phyloP scores from a whole-genome alignment of 208 protist genomes.

The Endotrypanum monterogeii region DNA sequence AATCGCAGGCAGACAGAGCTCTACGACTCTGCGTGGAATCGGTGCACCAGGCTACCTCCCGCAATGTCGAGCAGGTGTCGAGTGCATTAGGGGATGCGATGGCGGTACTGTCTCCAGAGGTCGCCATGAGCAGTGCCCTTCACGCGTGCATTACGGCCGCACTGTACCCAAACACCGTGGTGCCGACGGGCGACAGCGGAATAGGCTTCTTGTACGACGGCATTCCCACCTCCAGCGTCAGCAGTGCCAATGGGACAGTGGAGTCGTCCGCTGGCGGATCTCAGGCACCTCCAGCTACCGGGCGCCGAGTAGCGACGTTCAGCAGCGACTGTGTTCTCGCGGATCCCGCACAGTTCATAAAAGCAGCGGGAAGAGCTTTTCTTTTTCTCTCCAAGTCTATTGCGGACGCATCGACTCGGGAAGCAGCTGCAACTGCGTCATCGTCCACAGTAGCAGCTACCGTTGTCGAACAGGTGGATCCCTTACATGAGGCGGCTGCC shows the following conservation, averaged over 20 bases:
- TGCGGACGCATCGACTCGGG: conserved; percentile 16
- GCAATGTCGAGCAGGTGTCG: conserved; percentile 7
- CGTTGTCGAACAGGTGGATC: conserved; percentile 44
- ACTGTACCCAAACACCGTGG: conserved; percentile 69
- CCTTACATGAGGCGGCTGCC: conserved; percentile 62
- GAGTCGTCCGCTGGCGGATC: not conserved
- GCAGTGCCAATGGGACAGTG: not conserved
- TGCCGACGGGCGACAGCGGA: conserved; percentile 37
- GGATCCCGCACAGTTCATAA: conserved; percentile 14
- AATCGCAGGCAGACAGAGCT: conserved; percentile 14
- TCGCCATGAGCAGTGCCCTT: conserved; percentile 34
- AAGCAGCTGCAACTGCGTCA: conserved; percentile 1
- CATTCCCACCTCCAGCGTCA: conserved; percentile 33
- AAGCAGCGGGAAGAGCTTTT: conserved; percentile 35
- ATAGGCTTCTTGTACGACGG: conserved; percentile 36
- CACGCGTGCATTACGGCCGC: conserved; percentile 66
- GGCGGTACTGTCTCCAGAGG: conserved; percentile 41
- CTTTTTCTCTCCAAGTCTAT: conserved; percentile 56
- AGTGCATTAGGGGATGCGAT: conserved; percentile 27
- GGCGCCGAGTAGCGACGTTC: conserved; percentile 19
- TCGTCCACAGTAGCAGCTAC: conserved; percentile 15
- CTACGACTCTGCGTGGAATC: conserved; percentile 3
- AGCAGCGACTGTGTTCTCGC: conserved; percentile 31
- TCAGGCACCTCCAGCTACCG: not conserved
- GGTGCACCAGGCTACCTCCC: not conserved